Conservation (phyloP, 169 alveolate genomes). For the Cryptosporidium muris region DNA sequence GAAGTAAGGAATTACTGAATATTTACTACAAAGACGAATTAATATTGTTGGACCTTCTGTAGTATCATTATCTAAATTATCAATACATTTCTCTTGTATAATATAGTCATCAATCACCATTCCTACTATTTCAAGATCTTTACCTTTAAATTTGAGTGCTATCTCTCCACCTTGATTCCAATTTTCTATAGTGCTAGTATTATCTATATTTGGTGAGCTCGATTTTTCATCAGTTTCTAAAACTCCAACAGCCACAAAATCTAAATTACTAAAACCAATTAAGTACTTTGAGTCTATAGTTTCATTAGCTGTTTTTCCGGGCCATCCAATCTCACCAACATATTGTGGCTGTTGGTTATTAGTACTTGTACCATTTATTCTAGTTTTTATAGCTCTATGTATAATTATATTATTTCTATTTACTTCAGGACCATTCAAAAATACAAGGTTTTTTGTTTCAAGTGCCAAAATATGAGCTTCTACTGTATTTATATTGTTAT, state of each 20-base stretch:
- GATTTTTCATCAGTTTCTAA: not conserved
- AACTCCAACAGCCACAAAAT: constrained; percentile 30
- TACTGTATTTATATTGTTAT: constrained; percentile 9
- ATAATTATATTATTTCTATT: not conserved
- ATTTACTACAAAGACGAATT: constrained; percentile 41
- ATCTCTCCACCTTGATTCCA: constrained; percentile 70
- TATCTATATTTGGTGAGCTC: not conserved
- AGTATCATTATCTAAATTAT: constrained; percentile 14
- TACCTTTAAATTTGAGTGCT: constrained; percentile 5
- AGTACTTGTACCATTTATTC: not conserved
- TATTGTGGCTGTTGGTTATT: not conserved
- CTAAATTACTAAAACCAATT: constrained; percentile 8
- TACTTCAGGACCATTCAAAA: constrained; percentile 16
- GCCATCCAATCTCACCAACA: constrained; percentile 56
- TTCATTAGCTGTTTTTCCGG: constrained; percentile 62
- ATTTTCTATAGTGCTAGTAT: constrained; percentile 1
- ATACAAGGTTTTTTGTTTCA: constrained; percentile 34
- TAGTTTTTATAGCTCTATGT: not conserved
- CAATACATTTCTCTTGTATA: not conserved
- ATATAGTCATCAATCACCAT: constrained; percentile 17
- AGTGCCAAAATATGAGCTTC: constrained; percentile 28
- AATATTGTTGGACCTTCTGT: constrained; percentile 42
- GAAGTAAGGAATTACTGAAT: constrained; percentile 54
- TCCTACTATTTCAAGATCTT: constrained; percentile 2
- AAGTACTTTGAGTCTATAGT: constrained; percentile 36